These are phyloP conservation scores for Austroboletus niveus DNA, from an alignment of 1,284 basidiomycete genomes.

Conservation along the genomic window DNA sequence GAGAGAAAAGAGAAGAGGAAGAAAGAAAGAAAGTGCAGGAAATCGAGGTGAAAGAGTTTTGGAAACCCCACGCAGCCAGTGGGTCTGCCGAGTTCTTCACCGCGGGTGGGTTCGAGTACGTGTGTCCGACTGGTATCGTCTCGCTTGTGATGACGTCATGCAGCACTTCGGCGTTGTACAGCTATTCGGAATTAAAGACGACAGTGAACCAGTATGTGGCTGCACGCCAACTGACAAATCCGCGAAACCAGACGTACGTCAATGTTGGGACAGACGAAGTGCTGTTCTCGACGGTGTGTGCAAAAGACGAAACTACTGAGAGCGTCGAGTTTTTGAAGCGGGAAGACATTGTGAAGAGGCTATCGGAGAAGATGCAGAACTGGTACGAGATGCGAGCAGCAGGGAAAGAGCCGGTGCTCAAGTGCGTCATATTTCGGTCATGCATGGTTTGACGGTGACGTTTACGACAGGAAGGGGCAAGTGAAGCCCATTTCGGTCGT, in stretches of 20 bases:
- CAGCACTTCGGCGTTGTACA: slow-evolving; percentile 57
- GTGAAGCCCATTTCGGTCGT: slow-evolving; percentile 67
- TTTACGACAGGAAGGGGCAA: slow-evolving; percentile 63
- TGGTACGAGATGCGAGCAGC: slow-evolving; percentile 64
- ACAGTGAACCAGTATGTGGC: slow-evolving; percentile 63
- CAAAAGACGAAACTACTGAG: slow-evolving; percentile 39
- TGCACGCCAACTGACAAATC: slow-evolving; percentile 62
- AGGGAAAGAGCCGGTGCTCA: slow-evolving; percentile 51
- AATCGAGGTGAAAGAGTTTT: slow-evolving; percentile 63
- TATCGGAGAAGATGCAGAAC: slow-evolving; percentile 65
- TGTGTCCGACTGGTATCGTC: slow-evolving; percentile 4
- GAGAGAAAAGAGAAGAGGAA: slow-evolving; percentile 45
- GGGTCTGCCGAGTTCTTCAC: slow-evolving; percentile 56
- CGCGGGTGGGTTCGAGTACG: slow-evolving; percentile 55
- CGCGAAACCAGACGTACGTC: slow-evolving; percentile 65
- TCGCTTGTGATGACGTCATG: background rate
- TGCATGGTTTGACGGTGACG: background rate
- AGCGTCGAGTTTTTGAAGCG: slow-evolving; percentile 60
- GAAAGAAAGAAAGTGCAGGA: slow-evolving; percentile 46
- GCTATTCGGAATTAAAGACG: slow-evolving; percentile 51
- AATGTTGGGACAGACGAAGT: slow-evolving; percentile 55
- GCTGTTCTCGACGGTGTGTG: slow-evolving; percentile 48
- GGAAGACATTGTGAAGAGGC: slow-evolving; percentile 60
- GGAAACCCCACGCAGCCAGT: slow-evolving; percentile 65
- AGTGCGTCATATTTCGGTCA: slow-evolving; percentile 40